Evolutionary conservation across 2,329 filamentous ascomycete species (phyloP), one percentile per base, ranked within the genome.

Genomic region (Madurella fahalii): DNA sequence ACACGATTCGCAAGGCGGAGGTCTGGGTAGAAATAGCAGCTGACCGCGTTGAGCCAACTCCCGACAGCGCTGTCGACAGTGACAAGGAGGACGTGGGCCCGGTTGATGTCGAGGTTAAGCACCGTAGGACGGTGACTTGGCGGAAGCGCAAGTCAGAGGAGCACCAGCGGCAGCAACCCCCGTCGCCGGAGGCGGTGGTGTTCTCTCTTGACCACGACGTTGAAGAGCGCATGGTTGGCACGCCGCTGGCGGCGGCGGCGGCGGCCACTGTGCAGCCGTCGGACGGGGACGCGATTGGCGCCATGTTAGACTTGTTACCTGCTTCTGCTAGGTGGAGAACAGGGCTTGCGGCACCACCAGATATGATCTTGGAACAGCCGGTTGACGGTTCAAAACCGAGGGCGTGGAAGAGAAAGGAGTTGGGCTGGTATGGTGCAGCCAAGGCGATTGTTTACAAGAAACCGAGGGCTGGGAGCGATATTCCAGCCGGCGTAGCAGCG

Each of bases 391-490:
- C 63, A 0, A 63, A 61, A 47, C 67, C 63, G 0, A 70, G 61
- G 60, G 70, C 68, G 8, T 79, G 76, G 76, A 68, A 66, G 47
- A 72, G 69, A 50, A 65, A 70, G 50, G 66, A 72, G 64, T 61
- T 79, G 9, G 77, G 77, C 1, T 80, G 77, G 77, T 48, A 57
- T 17, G 77, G 77, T 2, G 77, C 77, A 0, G 67, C 71, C 34
- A 74, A 72, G 68, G 70, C 70, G 52, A 70, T 75, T 64, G 71
- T 40, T 68, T 71, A 68, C 57, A 43, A 54, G 41, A 61, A 53
- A 48, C 61, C 57, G n/a, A 56, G 56, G 32, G 49, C 51, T 20
- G 57, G 57, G n/a, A 53, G 58, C 18, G 59, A 64, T 18, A 47
- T 61, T n/a, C 63, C 65, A 0, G 32, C 50, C 2, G 64, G 61